Percentiles rank a stretch among this genome's conserved stretches.
Evolutionary conservation across 352 stramenopile genomes (phyloP).

Genomic region (Aphanomyces cochlioides): DNA sequence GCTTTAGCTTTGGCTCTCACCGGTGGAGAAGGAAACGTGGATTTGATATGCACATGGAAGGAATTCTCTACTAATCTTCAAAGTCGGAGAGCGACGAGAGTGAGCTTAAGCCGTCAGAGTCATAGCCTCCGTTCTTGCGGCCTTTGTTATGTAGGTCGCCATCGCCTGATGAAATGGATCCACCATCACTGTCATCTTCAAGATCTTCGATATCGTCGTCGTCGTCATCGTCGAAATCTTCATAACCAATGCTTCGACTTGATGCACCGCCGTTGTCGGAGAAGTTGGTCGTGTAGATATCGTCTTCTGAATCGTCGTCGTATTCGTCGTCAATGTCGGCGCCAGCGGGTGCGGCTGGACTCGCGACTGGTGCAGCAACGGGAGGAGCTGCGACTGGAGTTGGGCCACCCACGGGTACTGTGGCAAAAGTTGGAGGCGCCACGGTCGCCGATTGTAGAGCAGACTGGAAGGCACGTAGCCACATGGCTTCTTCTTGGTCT

Average conservation of each 20-base stretch:
- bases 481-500: slow-evolving; percentile 11
- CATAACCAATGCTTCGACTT: background rate
- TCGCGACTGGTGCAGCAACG: background rate
- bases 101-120: slow-evolving; percentile 20
- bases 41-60: background rate
- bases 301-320: background rate
- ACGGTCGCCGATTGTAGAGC: background rate
- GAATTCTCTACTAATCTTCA: slow-evolving; percentile 22
- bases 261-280: background rate
- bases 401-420: background rate
- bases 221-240: slow-evolving; percentile 21
- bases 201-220: background rate
- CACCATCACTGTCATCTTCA: slow-evolving; percentile 9
- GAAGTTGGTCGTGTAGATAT: slow-evolving; percentile 8
- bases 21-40: too few relatives aligned
- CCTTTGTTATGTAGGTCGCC: too few relatives aligned
- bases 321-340: background rate
- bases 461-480: slow-evolving; percentile 1
- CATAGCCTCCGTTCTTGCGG: background rate
- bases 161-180: slow-evolving; percentile 6
- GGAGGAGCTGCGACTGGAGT: background rate
- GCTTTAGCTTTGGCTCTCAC: too few relatives aligned
- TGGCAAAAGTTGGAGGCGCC: too few relatives aligned
- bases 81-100: slow-evolving; percentile 22
- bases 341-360: too few relatives aligned